These are phyloP conservation scores for Dichotomopilus funicola DNA, from an alignment of 2,329 filamentous ascomycete species.

Conservation along the genomic window DNA sequence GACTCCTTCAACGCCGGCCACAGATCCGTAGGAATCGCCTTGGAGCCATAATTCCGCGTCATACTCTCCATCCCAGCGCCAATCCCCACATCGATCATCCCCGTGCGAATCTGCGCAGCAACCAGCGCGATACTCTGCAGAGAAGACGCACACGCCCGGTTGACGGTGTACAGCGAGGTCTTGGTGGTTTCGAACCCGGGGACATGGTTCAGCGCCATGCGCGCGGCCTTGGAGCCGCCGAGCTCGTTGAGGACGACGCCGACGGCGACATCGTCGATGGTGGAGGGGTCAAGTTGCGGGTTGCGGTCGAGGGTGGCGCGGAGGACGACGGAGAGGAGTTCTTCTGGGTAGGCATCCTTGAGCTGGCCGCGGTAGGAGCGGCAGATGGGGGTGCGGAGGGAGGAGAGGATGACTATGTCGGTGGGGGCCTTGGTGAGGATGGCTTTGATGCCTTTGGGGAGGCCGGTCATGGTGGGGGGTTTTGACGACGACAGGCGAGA, in stretches of 20 bases:
- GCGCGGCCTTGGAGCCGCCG: slow-evolving; percentile 81
- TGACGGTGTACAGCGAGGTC: slow-evolving; percentile 78
- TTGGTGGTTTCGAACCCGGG: slow-evolving; percentile 56
- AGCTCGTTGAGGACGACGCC: slow-evolving; percentile 88
- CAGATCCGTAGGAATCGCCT: slow-evolving; percentile 75
- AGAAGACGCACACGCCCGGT: slow-evolving; percentile 76
- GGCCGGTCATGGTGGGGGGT: slow-evolving; percentile 17
- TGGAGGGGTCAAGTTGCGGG: slow-evolving; percentile 62
- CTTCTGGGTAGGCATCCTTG: slow-evolving; percentile 84
- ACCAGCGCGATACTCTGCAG: slow-evolving; percentile 71
- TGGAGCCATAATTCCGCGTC: slow-evolving; percentile 80
- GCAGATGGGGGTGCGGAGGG: slow-evolving; percentile 82
- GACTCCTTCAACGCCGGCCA: slow-evolving; percentile 68
- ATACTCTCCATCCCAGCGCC: slow-evolving; percentile 94
- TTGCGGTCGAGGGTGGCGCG: slow-evolving; percentile 63
- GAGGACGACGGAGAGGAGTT: slow-evolving; percentile 66
- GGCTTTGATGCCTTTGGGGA: slow-evolving; percentile 62
- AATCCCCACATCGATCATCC: slow-evolving; percentile 66
- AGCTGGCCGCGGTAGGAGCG: slow-evolving; percentile 76
- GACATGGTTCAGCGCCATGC: slow-evolving; percentile 83
- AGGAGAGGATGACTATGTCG: slow-evolving; percentile 82
- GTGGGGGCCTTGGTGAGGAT: slow-evolving; percentile 72
- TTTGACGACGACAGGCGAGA: not conserved
- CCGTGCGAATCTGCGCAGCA: slow-evolving; percentile 67
- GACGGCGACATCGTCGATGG: slow-evolving; percentile 74